Base-by-base conservation (phyloP, 768 basidiomycete genomes). In the Pisolithus albus region DNA sequence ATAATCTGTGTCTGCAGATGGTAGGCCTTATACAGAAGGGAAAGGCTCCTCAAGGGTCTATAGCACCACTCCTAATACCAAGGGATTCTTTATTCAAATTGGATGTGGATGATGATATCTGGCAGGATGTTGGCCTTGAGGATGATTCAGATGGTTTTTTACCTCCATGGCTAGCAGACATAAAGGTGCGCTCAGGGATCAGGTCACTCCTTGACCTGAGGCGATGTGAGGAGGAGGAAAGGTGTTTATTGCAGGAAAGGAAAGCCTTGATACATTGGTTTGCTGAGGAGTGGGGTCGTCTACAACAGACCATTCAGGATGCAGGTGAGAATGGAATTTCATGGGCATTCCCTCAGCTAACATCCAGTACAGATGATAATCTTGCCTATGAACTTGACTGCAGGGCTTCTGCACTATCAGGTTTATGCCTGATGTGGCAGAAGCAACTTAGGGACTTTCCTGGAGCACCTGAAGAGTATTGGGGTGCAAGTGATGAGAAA, bases 91-190 rank as follows among this genome's bases (percentile, higher is more conserved):
- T 73, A 2, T 73, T 64, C 39, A 49, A 51, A 1, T 56, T 73
- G 1, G 69, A 72, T 58, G 67, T 73, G 24, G 69, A 70, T 59
- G 67, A 70, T 53, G 54, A 57, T 16, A 69, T 26, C 26, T 26
- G 26, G 26, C 26, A 26, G 4, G 26, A 26, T 26, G 7, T 26
- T 26, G 26, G 26, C 26, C 26, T 26, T 26, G 7, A 5, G 26
- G 26, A 26, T 26, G 26, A 26, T 26, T 26, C 26, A 26, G 26
- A 7, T 26, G 26, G 26, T 26, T 26, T 26, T 5, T 26, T 26
- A 26, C 26, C 26, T 7, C 26, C 26, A 26, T 26, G 26, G 26
- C 7, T 26, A 26, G 26, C 4, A 5, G 26, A 26, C 6, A 5
- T 5, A 26, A 26, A 26, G 26, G 26, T 26, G 26, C 6, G 26